A percentile compares a stretch with the other conserved stretches of the same genome.
These are phyloP conservation scores for Naganishia sp. DNA, from an alignment of 1,284 basidiomycete species.

Conservation along the genomic window DNA sequence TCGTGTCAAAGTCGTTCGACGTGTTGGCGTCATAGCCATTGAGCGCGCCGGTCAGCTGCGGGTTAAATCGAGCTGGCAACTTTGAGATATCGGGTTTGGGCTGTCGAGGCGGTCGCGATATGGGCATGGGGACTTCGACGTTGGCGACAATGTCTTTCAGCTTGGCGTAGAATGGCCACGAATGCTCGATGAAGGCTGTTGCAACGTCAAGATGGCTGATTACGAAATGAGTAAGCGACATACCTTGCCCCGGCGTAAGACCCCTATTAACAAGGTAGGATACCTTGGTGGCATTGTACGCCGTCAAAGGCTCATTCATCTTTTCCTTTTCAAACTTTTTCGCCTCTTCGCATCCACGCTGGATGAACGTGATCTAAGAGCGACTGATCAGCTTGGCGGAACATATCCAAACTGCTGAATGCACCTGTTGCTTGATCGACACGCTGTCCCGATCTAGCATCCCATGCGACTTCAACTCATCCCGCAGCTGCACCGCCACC, in stretches of 20 bases:
- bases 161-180: constrained; percentile 24
- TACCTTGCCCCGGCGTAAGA: constrained; percentile 16
- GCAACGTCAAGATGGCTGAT: background rate
- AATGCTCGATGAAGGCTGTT: constrained; percentile 21
- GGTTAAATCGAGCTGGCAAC: background rate
- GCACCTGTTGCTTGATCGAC: constrained; percentile 24
- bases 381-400: background rate
- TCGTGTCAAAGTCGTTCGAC: constrained; percentile 1
- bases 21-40: background rate
- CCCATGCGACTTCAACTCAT: constrained; percentile 22
- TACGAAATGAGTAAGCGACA: background rate
- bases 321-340: constrained; percentile 26
- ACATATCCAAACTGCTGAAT: background rate
- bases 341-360: constrained; percentile 24
- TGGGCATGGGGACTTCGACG: constrained; percentile 20
- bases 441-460: constrained; percentile 21
- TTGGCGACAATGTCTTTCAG: constrained; percentile 22
- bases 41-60: background rate
- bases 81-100: constrained; percentile 1
- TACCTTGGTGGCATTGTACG: constrained; percentile 22
- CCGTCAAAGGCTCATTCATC: constrained; percentile 16
- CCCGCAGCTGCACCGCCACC: constrained; percentile 10
- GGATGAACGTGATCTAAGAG: constrained; percentile 15
- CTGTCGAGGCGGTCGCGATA: constrained; percentile 21
- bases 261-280: constrained; percentile 21